Evolutionary conservation across 2,329 filamentous ascomycete species (phyloP).

Genomic region (Daldinia eschscholtzii): DNA sequence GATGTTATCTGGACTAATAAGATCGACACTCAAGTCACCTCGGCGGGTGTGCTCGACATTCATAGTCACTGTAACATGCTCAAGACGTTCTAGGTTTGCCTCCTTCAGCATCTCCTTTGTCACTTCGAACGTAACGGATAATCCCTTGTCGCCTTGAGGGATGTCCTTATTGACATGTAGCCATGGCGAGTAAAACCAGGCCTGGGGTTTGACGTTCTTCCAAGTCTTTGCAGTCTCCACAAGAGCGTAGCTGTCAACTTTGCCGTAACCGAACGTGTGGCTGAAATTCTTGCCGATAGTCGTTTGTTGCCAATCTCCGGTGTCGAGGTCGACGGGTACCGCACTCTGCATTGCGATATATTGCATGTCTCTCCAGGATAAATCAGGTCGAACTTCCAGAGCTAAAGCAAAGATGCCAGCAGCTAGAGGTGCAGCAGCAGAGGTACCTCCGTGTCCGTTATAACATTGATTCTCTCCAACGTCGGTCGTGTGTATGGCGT

Average conservation of each 20-base stretch:
- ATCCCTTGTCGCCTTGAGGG: slow-evolving; percentile 84
- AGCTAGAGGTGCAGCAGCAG: slow-evolving; percentile 91
- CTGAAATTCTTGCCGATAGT: slow-evolving; percentile 87
- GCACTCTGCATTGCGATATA: slow-evolving; percentile 90
- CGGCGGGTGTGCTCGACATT: slow-evolving; percentile 89
- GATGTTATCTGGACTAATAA: slow-evolving; percentile 85
- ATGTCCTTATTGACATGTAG: slow-evolving; percentile 87
- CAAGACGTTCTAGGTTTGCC: slow-evolving; percentile 86
- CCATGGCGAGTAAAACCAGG: slow-evolving; percentile 96
- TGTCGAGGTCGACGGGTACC: slow-evolving; percentile 79
- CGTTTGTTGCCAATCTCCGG: slow-evolving; percentile 84
- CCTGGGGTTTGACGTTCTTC: slow-evolving; percentile 91
- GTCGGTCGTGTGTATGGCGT: slow-evolving; percentile 96
- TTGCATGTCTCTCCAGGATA: slow-evolving; percentile 95
- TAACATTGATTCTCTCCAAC: slow-evolving; percentile 87
- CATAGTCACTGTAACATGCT: slow-evolving; percentile 98
- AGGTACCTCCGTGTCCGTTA: slow-evolving; percentile 89
- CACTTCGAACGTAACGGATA: slow-evolving; percentile 84
- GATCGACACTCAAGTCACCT: slow-evolving; percentile 91
- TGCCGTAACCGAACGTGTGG: slow-evolving; percentile 95
- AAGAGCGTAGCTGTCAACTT: slow-evolving; percentile 87
- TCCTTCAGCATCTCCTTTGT: slow-evolving; percentile 82
- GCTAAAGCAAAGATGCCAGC: slow-evolving; percentile 93
- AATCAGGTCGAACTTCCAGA: slow-evolving; percentile 84
- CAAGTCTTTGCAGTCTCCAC: slow-evolving; percentile 89